Conservation (phyloP, 495 filamentous ascomycete species). For the Darksidea phi region DNA sequence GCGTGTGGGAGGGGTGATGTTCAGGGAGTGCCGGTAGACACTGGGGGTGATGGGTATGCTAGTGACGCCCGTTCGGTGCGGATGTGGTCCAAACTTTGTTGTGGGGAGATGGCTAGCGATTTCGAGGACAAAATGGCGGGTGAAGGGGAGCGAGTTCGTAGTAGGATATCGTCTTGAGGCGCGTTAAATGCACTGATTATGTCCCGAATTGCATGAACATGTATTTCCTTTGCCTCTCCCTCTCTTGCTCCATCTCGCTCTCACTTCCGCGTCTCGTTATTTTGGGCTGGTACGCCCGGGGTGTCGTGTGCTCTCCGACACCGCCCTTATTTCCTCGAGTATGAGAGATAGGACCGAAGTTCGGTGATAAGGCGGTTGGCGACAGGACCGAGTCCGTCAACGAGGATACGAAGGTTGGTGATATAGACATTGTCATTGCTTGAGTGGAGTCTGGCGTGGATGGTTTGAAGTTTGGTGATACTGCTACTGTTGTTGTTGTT, state of each 20-base stretch:
- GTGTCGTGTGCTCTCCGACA: neutral
- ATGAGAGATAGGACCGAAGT: neutral
- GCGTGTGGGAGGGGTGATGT: no score
- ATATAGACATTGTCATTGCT: no score
- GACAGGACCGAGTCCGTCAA: neutral
- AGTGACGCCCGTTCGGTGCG: no score
- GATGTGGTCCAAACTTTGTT: no score
- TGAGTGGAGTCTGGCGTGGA: neutral
- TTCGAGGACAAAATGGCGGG: no score
- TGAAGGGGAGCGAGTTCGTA: no score
- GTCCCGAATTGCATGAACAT: conserved; percentile 32
- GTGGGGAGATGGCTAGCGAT: no score
- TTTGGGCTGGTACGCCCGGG: neutral
- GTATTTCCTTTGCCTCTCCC: conserved; percentile 39
- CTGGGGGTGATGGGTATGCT: no score
- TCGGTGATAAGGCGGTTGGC: neutral
- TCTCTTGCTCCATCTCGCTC: conserved; percentile 39
- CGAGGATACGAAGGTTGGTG: neutral
- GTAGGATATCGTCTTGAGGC: no score
- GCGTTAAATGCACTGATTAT: neutral
- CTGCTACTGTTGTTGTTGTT: neutral
- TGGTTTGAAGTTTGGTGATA: conserved; percentile 8
- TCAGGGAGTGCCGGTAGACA: neutral
- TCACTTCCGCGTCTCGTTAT: neutral
- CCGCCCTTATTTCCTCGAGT: neutral